A percentile compares a stretch with the other conserved stretches of the same genome.
Conservation (phyloP, 1,284 basidiomycete genomes). For the Hypsizygus ulmarius region DNA sequence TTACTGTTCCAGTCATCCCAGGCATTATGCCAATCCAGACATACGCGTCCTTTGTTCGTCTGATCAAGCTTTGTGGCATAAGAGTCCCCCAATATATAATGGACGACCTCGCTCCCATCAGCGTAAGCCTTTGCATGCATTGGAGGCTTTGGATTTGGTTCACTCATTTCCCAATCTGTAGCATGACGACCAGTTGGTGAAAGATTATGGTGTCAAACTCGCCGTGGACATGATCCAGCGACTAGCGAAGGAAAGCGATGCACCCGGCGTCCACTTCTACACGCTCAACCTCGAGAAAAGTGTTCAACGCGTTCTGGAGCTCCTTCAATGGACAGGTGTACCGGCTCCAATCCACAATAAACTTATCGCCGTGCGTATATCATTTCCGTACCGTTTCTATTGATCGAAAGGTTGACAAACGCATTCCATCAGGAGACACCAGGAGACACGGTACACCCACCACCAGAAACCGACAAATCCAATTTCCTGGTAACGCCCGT, state of each 20-base stretch:
- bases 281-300: conserved; percentile 98
- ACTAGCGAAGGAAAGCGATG: conserved; percentile 54
- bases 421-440: conserved; percentile 37
- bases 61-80: conserved; percentile 87
- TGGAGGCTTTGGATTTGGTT: conserved; percentile 1
- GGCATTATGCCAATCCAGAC: conserved; percentile 99
- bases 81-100: conserved; percentile 73
- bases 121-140: conserved; percentile 46
- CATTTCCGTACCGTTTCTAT: neutral
- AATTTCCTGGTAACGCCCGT: conserved; percentile 59
- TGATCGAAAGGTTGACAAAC: neutral
- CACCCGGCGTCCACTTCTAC: conserved; percentile 91
- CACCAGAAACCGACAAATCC: conserved; percentile 29
- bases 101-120: conserved; percentile 74
- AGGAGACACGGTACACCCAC: conserved; percentile 25
- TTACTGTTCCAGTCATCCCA: conserved; percentile 89
- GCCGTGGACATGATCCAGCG: conserved; percentile 74
- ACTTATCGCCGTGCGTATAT: conserved; percentile 62
- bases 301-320: conserved; percentile 84
- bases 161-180: conserved; percentile 30
- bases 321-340: conserved; percentile 63
- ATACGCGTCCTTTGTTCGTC: conserved; percentile 87
- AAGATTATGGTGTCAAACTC: conserved; percentile 82
- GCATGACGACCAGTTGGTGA: conserved; percentile 90
- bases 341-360: conserved; percentile 50